Evolutionary conservation across 129 eudicot species (phyloP).

Genomic region (Flaveria linearis): DNA sequence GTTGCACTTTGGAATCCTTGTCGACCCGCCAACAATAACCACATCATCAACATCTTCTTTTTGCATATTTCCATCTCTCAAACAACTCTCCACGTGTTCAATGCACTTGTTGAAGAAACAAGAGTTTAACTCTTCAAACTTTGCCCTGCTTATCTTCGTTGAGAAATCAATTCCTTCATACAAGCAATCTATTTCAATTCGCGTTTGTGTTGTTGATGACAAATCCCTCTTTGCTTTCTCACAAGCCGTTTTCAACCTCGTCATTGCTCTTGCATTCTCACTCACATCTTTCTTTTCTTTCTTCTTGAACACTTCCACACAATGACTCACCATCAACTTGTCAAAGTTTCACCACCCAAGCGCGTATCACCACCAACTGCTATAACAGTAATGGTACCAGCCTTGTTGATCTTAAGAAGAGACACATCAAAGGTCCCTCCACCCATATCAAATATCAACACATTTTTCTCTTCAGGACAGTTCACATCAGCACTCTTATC

Average conservation of each 20-base stretch:
- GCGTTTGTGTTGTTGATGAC: not conserved
- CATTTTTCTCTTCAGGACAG: slow-evolving; percentile 7
- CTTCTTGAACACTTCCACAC: slow-evolving; percentile 8
- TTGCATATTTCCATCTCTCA: slow-evolving; percentile 9
- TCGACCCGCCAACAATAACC: slow-evolving; percentile 5
- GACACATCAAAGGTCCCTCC: slow-evolving; percentile 20
- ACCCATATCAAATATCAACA: not conserved
- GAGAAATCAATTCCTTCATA: not conserved
- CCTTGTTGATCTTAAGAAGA: not conserved
- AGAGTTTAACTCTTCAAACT: not conserved
- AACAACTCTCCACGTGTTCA: slow-evolving; percentile 3
- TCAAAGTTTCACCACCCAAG: slow-evolving; percentile 10
- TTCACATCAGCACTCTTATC: not conserved
- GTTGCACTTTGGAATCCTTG: not conserved
- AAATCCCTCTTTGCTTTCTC: slow-evolving; percentile 21
- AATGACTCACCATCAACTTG: slow-evolving; percentile 11
- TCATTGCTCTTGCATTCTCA: slow-evolving; percentile 6
- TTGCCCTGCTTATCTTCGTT: not conserved
- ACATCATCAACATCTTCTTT: slow-evolving; percentile 5
- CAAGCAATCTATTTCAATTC: slow-evolving; percentile 2
- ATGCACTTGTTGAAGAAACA: not conserved
- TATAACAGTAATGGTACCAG: slow-evolving; percentile 1
- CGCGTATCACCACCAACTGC: slow-evolving; percentile 4
- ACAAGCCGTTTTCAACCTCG: not conserved
- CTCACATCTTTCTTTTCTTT: not conserved